Evolutionary conservation across 2,329 filamentous ascomycete genomes (phyloP), one percentile per base, ranked within the genome.

Genomic region (Gaeumannomyces sp.): DNA sequence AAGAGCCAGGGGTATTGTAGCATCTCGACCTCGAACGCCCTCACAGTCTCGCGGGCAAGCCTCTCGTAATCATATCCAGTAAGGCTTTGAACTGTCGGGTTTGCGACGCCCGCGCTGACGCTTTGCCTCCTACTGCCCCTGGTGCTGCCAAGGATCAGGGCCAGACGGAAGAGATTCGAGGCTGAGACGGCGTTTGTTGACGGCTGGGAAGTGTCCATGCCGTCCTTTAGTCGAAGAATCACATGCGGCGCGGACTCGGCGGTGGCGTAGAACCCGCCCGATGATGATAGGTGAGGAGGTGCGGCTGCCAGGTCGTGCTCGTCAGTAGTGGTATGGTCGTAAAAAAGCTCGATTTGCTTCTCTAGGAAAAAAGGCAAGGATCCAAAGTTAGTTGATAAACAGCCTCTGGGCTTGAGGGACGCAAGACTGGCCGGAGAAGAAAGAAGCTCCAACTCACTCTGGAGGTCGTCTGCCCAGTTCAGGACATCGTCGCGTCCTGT

Each of bases 1-100:
- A 96, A 98, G 2, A 98, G 82, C 82, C 95, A 96, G 0, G 95
- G 93, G 71, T 98, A 93, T 75, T 98, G 93, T 72, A 96, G 81
- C 70, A 97, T 88, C 77, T 99, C 95, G 0, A 91, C 89, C 70
- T 96, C 92, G 70, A 99, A 99, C 0, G 93, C 92, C 66, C 87
- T 86, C 67, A 93, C 86, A 0, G 92, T 95, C 69, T 90, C 85
- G 62, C 85, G 83, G 0, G 92, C 93, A 62, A 88, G 81, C n/a
- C 80, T 79, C 0, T 81, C 82, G 72, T 92, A 93, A 28, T 50
- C 57, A 3, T 45, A 60, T 53, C 45, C 45, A 1, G 45, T 53
- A 10, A 53, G 45, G 45, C 45, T 53, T 53, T 53, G 45, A 1
- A 53, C 45, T 7, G 22, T 53, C 45, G 45, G 45, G 45, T 25